phyloP scores from a whole-genome alignment of 179 eudicot species.

The Beta macrorhiza region DNA sequence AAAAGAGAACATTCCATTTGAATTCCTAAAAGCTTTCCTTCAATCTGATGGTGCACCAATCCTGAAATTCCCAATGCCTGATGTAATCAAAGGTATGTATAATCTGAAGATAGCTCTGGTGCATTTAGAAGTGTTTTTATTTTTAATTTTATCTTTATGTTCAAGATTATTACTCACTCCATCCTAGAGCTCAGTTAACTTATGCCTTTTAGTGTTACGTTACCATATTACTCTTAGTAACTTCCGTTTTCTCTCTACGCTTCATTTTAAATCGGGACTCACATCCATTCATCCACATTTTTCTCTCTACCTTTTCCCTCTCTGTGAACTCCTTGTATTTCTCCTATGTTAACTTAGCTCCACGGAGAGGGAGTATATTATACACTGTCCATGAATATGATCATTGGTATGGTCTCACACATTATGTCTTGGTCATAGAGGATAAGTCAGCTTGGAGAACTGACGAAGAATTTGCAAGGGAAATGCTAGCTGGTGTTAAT shows the following conservation, averaged over 20 bases:
- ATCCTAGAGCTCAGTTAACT: too few species aligned
- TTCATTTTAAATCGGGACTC: too few species aligned
- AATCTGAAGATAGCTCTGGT: too few species aligned
- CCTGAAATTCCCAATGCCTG: conserved; percentile 65
- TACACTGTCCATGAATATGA: not conserved
- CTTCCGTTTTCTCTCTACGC: too few species aligned
- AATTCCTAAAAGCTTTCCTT: conserved; percentile 47
- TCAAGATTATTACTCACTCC: too few species aligned
- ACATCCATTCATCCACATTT: too few species aligned
- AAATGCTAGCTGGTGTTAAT: conserved; percentile 76
- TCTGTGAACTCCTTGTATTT: too few species aligned
- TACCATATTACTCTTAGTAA: not conserved
- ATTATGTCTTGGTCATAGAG: conserved; percentile 32
- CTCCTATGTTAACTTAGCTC: too few species aligned
- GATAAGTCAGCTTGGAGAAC: conserved; percentile 81
- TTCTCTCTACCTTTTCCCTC: too few species aligned
- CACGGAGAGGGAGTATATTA: too few species aligned
- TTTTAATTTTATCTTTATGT: too few species aligned
- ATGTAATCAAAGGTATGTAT: conserved; percentile 57
- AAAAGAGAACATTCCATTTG: conserved; percentile 51
- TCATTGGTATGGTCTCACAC: not conserved
- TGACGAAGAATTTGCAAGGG: conserved; percentile 91
- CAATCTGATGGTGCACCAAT: conserved; percentile 54
- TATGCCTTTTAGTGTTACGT: conserved; percentile 3
- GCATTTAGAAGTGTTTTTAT: too few species aligned